Evolutionary conservation across 495 filamentous ascomycete genomes (phyloP).

Genomic region (Extremus antarcticus): DNA sequence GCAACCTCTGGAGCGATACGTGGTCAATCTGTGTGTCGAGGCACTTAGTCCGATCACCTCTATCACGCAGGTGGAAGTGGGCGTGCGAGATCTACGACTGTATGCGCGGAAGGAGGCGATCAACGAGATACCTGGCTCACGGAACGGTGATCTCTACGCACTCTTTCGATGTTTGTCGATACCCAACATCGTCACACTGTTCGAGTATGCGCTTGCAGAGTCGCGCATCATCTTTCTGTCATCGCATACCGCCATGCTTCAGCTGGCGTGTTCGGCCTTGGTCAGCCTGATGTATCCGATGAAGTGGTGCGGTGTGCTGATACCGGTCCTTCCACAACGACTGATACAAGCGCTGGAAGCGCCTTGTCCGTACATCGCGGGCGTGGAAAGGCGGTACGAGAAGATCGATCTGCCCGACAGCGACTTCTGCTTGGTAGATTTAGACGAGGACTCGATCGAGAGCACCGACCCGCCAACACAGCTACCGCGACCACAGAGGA

Average conservation of each 20-base stretch:
- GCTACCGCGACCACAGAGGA: conserved; percentile 77
- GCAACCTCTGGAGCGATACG: conserved; percentile 93
- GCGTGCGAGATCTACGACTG: conserved; percentile 77
- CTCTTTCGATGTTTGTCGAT: conserved; percentile 82
- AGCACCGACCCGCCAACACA: conserved; percentile 59
- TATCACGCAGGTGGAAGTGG: conserved; percentile 89
- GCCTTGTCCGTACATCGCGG: conserved; percentile 93
- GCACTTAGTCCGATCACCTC: conserved; percentile 84
- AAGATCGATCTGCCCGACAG: conserved; percentile 87
- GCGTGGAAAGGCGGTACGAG: conserved; percentile 88
- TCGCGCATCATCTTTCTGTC: conserved; percentile 93
- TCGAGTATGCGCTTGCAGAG: conserved; percentile 88
- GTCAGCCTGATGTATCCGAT: conserved; percentile 71
- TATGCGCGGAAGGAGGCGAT: conserved; percentile 86
- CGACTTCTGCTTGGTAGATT: conserved; percentile 88
- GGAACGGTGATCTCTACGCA: conserved; percentile 87
- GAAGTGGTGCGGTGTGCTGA: conserved; percentile 84
- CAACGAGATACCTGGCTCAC: conserved; percentile 88
- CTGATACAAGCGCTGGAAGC: conserved; percentile 87
- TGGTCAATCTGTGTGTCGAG: conserved; percentile 94
- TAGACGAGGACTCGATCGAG: conserved; percentile 82
- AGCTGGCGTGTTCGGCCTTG: conserved; percentile 76
- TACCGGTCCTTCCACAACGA: conserved; percentile 79
- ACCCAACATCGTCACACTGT: conserved; percentile 79
- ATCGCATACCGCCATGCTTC: conserved; percentile 91